These are phyloP conservation scores for Neonectria faginata DNA, from an alignment of 2,329 filamentous ascomycete genomes.

Conservation along the genomic window DNA sequence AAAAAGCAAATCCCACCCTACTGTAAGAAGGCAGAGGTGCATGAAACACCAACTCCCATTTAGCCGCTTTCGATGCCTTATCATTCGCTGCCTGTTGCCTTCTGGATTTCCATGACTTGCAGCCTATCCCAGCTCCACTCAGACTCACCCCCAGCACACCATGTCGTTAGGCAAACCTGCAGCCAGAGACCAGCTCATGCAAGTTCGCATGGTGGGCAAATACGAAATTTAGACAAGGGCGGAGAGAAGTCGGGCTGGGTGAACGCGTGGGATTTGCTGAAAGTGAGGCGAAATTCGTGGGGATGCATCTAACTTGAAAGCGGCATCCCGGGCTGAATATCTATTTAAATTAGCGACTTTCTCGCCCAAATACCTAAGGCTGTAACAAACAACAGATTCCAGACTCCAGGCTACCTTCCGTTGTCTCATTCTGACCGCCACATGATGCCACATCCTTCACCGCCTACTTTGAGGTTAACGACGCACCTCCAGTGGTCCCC, in stretches of 20 bases:
- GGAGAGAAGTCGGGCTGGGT: not conserved
- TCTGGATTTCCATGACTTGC: not conserved
- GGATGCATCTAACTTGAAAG: not conserved
- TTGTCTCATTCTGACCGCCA: not conserved
- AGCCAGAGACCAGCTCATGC: not conserved
- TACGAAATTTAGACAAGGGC: not conserved
- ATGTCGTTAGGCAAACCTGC: not conserved
- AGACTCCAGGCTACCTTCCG: not conserved
- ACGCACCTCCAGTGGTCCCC: not conserved
- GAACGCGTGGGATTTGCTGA: not conserved
- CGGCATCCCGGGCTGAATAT: not conserved
- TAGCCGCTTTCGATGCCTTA: not conserved
- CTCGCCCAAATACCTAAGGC: no score
- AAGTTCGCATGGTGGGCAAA: not conserved
- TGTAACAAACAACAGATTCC: not conserved
- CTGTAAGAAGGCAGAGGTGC: not conserved
- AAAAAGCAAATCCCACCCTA: not conserved
- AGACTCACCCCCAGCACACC: not conserved
- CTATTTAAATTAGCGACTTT: not conserved
- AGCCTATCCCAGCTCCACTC: not conserved
- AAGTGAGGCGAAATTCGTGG: not conserved
- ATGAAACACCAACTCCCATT: not conserved
- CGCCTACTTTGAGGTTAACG: not conserved
- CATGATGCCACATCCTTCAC: not conserved
- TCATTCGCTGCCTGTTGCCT: not conserved